phyloP scores from a whole-genome alignment of 2,329 filamentous ascomycete species.

The Scortechinia acanthostroma region DNA sequence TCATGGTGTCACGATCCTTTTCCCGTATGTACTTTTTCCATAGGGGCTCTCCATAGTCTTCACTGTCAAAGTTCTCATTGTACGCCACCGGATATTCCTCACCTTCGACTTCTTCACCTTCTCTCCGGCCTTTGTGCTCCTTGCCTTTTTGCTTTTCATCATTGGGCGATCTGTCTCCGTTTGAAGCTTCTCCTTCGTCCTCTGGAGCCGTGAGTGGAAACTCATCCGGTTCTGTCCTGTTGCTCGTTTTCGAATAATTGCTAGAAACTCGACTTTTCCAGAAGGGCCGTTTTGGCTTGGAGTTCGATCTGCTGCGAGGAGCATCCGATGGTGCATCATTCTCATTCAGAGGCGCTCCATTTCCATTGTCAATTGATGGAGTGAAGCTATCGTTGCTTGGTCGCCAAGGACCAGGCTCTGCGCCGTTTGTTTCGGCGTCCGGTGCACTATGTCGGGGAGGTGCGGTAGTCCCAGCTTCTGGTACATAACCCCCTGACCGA shows the following conservation, averaged over 20 bases:
- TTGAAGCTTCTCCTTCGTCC: background rate
- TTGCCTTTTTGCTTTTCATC: background rate
- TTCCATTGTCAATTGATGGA: too few relatives aligned
- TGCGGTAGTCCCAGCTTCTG: background rate
- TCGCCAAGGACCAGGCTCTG: too few relatives aligned
- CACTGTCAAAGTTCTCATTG: conserved; percentile 12
- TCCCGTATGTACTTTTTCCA: conserved; percentile 77
- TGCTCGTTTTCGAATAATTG: background rate
- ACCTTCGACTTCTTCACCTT: conserved; percentile 43
- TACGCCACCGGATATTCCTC: conserved; percentile 57
- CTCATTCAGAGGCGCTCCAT: background rate
- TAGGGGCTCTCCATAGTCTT: background rate
- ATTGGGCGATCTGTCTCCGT: background rate
- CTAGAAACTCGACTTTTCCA: background rate
- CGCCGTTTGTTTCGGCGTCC: background rate
- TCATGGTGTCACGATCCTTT: conserved; percentile 74
- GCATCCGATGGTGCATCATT: too few relatives aligned
- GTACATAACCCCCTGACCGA: background rate
- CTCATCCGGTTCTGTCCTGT: background rate
- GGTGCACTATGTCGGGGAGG: background rate
- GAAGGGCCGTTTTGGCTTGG: background rate
- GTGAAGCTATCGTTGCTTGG: too few relatives aligned
- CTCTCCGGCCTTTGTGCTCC: background rate
- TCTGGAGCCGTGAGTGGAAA: background rate
- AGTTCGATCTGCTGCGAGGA: too few relatives aligned